phyloP scores from a whole-genome alignment of 2,329 filamentous ascomycete genomes.

The Colletotrichum sp. region DNA sequence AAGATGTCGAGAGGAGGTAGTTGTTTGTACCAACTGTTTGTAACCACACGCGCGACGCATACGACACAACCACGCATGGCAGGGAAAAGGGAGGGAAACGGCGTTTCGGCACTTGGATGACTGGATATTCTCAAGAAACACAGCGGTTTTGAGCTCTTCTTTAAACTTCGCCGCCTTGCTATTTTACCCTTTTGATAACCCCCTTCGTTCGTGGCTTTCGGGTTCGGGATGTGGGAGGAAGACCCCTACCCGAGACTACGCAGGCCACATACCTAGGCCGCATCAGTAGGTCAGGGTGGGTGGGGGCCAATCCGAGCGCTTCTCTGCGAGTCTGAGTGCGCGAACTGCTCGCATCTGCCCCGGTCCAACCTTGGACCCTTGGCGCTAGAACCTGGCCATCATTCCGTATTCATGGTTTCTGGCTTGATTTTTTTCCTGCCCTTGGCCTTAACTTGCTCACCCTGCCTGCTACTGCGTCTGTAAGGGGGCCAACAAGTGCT shows the following conservation, averaged over 20 bases:
- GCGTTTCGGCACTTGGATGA: neutral
- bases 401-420: neutral
- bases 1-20: neutral
- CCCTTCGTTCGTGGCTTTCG: neutral
- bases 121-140: neutral
- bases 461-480: neutral
- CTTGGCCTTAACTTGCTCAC: neutral
- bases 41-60: neutral
- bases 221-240: slow-evolving; percentile 10
- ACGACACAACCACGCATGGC: neutral
- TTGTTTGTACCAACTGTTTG: neutral
- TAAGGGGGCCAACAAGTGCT: neutral
- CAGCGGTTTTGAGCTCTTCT: neutral
- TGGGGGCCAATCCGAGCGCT: neutral
- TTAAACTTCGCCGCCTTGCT: neutral
- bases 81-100: neutral
- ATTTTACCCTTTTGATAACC: neutral
- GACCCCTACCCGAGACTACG: neutral
- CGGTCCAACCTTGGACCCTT: neutral
- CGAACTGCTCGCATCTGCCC: neutral
- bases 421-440: neutral
- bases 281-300: neutral
- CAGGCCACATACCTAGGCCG: neutral
- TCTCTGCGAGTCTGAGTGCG: neutral
- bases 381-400: neutral